Percentiles rank a stretch among this genome's conserved stretches.
Evolutionary conservation across 2,329 filamentous ascomycete genomes (phyloP).

Genomic region (Botrytis medusae): DNA sequence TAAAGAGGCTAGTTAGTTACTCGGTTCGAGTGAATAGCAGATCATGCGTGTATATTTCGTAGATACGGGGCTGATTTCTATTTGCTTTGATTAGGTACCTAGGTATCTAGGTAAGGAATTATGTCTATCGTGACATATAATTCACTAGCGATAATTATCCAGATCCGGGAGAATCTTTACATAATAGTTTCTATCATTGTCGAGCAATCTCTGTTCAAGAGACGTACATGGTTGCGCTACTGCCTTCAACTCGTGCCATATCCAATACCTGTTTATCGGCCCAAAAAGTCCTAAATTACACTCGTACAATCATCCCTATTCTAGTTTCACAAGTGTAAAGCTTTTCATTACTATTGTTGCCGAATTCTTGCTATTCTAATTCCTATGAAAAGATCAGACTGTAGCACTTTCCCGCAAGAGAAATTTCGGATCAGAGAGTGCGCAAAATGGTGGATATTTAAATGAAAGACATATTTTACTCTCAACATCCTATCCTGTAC

Average conservation of each 20-base stretch:
- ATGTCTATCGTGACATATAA: background rate
- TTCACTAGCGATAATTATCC: background rate
- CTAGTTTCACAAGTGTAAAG: rapidly evolving
- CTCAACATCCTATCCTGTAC: rapidly evolving
- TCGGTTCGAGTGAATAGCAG: background rate
- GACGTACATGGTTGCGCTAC: background rate
- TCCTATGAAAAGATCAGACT: background rate
- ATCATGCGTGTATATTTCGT: background rate
- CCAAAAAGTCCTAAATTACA: rapidly evolving
- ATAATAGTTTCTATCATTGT: rapidly evolving
- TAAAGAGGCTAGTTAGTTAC: background rate
- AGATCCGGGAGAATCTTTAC: background rate
- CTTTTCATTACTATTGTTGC: background rate
- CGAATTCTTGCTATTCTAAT: background rate
- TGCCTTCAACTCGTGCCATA: background rate
- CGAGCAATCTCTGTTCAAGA: background rate
- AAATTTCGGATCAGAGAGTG: rapidly evolving
- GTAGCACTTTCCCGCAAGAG: background rate
- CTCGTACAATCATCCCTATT: too few relatives aligned
- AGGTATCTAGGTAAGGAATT: background rate
- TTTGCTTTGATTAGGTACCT: background rate
- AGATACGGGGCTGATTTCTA: background rate
- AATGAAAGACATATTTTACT: rapidly evolving
- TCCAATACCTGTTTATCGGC: too few relatives aligned
- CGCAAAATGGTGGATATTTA: background rate